Evolutionary conservation across 2,329 filamentous ascomycete genomes (phyloP).

Genomic region (Fusarium vanettenii): DNA sequence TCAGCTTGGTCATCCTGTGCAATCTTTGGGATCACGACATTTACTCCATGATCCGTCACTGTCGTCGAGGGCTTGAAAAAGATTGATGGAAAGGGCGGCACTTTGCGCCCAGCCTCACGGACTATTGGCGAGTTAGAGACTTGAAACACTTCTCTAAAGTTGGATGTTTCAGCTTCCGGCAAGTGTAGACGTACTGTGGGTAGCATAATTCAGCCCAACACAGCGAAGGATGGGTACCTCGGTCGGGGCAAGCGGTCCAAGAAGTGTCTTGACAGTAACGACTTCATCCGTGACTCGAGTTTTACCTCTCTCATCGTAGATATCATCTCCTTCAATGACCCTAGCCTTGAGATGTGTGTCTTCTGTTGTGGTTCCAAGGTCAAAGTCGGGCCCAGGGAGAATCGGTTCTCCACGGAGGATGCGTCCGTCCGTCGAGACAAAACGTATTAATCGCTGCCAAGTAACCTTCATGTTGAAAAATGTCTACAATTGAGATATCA

Average conservation of each 20-base stretch:
- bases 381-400: slow-evolving; percentile 55
- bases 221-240: slow-evolving; percentile 69
- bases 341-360: slow-evolving; percentile 62
- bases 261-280: slow-evolving; percentile 63
- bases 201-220: slow-evolving; percentile 70
- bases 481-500: not conserved
- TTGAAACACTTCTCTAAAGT: not conserved
- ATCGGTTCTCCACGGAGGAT: slow-evolving; percentile 65
- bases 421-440: slow-evolving; percentile 62
- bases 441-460: slow-evolving; percentile 67
- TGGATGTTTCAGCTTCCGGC: not conserved
- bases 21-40: slow-evolving; percentile 60
- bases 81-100: slow-evolving; percentile 60
- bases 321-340: slow-evolving; percentile 61
- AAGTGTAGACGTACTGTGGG: slow-evolving; percentile 57
- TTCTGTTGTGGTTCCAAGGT: slow-evolving; percentile 57
- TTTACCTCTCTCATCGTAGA: slow-evolving; percentile 58
- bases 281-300: slow-evolving; percentile 65
- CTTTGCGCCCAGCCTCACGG: slow-evolving; percentile 61
- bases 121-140: slow-evolving; percentile 48
- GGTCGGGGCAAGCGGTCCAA: slow-evolving; percentile 61
- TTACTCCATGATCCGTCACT: slow-evolving; percentile 49
- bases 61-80: slow-evolving; percentile 60
- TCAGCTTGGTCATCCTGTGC: slow-evolving; percentile 61
- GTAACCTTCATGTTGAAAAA: slow-evolving; percentile 43